These are phyloP conservation scores for Penicillium rolfsii DNA, from an alignment of 2,329 filamentous ascomycete species.

Conservation along the genomic window DNA sequence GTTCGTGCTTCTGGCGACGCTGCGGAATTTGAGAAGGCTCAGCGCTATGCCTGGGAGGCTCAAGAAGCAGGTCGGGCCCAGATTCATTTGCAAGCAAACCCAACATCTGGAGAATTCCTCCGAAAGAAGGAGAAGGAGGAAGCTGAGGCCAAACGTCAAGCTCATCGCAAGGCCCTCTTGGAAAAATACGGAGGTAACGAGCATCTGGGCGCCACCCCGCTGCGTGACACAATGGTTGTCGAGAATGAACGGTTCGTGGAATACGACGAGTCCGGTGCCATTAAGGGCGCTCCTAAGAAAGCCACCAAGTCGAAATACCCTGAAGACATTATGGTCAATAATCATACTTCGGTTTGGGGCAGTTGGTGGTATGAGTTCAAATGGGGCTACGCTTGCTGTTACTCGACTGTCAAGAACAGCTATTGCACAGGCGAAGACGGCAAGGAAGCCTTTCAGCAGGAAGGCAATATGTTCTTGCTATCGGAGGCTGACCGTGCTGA, in stretches of 20 bases:
- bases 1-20: conserved; percentile 87
- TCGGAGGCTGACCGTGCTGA: conserved; percentile 31
- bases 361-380: conserved; percentile 96
- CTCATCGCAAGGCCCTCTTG: conserved; percentile 69
- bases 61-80: conserved; percentile 81
- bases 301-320: conserved; percentile 85
- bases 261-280: conserved; percentile 85
- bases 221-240: conserved; percentile 69
- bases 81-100: conserved; percentile 92
- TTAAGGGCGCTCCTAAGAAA: conserved; percentile 82
- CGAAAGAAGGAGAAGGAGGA: conserved; percentile 80
- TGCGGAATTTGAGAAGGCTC: conserved; percentile 86
- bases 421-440: conserved; percentile 95
- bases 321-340: conserved; percentile 85
- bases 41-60: conserved; percentile 91
- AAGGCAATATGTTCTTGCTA: conserved; percentile 64
- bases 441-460: conserved; percentile 76
- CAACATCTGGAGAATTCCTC: conserved; percentile 84
- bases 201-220: conserved; percentile 61
- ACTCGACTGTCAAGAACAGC: conserved; percentile 91
- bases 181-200: conserved; percentile 81
- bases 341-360: conserved; percentile 91
- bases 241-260: conserved; percentile 89
- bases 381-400: conserved; percentile 97
- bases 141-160: conserved; percentile 67